Evolutionary conservation across 768 basidiomycete species (phyloP).

Genomic region (Daedaleopsis sinensis): DNA sequence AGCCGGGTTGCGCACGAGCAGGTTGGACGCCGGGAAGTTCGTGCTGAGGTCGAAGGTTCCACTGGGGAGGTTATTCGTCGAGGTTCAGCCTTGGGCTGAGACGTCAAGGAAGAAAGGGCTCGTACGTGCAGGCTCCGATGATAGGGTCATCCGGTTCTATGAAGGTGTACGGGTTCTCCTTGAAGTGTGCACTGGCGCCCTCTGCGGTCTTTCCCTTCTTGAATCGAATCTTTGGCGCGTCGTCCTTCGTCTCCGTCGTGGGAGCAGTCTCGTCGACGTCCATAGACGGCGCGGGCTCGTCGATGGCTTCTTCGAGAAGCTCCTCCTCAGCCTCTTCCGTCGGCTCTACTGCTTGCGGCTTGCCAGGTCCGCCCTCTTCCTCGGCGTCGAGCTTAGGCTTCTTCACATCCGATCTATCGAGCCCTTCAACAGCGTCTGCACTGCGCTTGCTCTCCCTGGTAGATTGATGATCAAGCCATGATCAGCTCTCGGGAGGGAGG

Average conservation of each 20-base stretch:
- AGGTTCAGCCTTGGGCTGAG: not conserved
- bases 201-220: constrained; percentile 26
- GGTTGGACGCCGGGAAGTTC: constrained; percentile 72
- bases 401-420: constrained; percentile 51
- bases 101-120: constrained; percentile 10
- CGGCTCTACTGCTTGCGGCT: constrained; percentile 7
- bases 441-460: constrained; percentile 51
- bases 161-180: constrained; percentile 92
- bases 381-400: constrained; percentile 47
- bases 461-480: not conserved
- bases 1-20: constrained; percentile 86
- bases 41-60: constrained; percentile 69
- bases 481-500: not conserved
- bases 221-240: constrained; percentile 20
- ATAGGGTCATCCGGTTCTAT: constrained; percentile 70
- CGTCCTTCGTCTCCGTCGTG: not conserved
- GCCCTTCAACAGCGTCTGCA: constrained; percentile 44
- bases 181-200: constrained; percentile 43
- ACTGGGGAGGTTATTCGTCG: constrained; percentile 41
- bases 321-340: constrained; percentile 21
- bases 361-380: constrained; percentile 26
- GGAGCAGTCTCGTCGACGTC: constrained; percentile 14
- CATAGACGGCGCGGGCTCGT: constrained; percentile 12
- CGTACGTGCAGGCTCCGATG: constrained; percentile 74
- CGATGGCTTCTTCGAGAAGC: constrained; percentile 8